Evolutionary conservation across 768 basidiomycete genomes (phyloP).

Genomic region (Boletus edulis): DNA sequence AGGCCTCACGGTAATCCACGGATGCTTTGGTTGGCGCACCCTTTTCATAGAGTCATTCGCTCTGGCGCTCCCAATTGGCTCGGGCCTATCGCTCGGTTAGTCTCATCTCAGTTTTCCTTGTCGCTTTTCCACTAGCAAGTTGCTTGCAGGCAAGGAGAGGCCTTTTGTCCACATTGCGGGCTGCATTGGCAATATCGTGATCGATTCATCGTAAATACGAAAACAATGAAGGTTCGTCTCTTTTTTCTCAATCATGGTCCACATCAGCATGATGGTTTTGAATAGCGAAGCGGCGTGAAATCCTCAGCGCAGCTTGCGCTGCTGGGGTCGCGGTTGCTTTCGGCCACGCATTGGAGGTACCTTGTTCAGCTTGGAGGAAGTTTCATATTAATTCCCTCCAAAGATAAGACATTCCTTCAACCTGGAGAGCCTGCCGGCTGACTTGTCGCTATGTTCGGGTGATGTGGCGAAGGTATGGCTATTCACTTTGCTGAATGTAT

Average conservation of each 20-base stretch:
- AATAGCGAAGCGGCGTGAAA: slow-evolving; percentile 87
- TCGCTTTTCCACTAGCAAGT: not conserved
- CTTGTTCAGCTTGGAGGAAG: slow-evolving; percentile 91
- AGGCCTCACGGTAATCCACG: slow-evolving; percentile 92
- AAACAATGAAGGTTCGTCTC: slow-evolving; percentile 78
- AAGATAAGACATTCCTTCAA: slow-evolving; percentile 48
- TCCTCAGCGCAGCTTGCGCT: slow-evolving; percentile 93
- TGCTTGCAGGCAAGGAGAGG: slow-evolving; percentile 56
- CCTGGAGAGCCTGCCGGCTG: not conserved
- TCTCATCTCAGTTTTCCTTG: slow-evolving; percentile 7
- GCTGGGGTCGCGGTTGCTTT: slow-evolving; percentile 98
- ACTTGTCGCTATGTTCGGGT: slow-evolving; percentile 41
- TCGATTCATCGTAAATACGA: slow-evolving; percentile 88
- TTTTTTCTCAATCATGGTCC: not conserved
- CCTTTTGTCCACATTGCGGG: slow-evolving; percentile 91
- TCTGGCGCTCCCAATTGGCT: slow-evolving; percentile 86
- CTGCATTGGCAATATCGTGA: slow-evolving; percentile 91
- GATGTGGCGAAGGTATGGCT: slow-evolving; percentile 86
- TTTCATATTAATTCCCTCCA: slow-evolving; percentile 94
- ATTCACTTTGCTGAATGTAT: not conserved
- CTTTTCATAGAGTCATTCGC: slow-evolving; percentile 90
- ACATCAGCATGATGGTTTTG: not conserved
- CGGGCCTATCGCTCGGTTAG: slow-evolving; percentile 80
- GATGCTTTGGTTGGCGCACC: slow-evolving; percentile 89
- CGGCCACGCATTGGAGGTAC: slow-evolving; percentile 93